Evolutionary conservation across 179 eudicot genomes (phyloP).

Genomic region (Pouteria campechiana): DNA sequence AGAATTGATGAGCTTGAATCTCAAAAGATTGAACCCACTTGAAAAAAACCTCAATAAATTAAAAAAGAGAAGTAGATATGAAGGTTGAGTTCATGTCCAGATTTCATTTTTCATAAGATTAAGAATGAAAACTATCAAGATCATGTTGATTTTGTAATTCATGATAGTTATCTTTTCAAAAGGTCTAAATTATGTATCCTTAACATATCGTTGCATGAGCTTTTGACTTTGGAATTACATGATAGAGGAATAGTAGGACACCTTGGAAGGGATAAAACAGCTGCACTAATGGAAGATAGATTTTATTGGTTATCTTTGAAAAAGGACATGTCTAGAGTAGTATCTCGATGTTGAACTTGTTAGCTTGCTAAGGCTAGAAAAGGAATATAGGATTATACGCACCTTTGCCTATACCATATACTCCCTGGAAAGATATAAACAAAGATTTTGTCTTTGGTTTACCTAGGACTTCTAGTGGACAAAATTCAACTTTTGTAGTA

Average conservation of each 20-base stretch:
- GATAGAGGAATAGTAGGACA: neutral
- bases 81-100: no score
- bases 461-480: neutral
- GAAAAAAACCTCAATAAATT: no score
- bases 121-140: neutral
- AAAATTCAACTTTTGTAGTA: neutral
- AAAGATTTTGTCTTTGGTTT: neutral
- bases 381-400: neutral
- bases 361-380: neutral
- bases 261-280: neutral
- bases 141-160: neutral
- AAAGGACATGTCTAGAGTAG: neutral
- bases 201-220: neutral
- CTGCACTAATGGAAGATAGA: neutral
- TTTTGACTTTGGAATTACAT: neutral
- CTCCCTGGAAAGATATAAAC: neutral
- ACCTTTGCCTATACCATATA: neutral
- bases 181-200: neutral
- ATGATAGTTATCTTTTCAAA: neutral
- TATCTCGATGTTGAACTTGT: neutral
- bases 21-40: no score
- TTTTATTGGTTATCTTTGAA: neutral
- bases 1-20: no score
- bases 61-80: no score
- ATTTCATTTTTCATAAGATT: neutral